Base-by-base conservation (phyloP, 2,329 filamentous ascomycete genomes). In the Scytalidium lignicola region DNA sequence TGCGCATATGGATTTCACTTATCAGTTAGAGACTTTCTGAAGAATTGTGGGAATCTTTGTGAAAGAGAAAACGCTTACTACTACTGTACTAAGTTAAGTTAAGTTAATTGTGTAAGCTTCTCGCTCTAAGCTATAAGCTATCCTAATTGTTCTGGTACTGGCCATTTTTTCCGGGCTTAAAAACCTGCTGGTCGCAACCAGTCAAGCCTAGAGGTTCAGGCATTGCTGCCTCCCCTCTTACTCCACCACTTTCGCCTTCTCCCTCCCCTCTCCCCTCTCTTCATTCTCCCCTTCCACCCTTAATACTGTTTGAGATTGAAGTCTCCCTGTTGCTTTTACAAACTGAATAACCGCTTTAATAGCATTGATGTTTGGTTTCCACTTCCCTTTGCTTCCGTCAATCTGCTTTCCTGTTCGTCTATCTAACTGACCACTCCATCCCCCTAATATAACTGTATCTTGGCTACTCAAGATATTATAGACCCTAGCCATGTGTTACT, bases 401-500 rank as follows among this genome's bases (percentile, higher is more conserved):
- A 46, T 23, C 19, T 46, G 44, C 44, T 17, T 46, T 22, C 44
- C 18, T 37, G 44, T 46, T 46, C 18, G 44, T 46, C 44, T 46
- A 17, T 41, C 28, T 21, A 46, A 29, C 18, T 23, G 44, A 37
- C 44, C 28, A 22, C 44, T 41, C 28, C 18, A 46, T 40, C 44
- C 28, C 10, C 44, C 44, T 46, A 46, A 46, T 26, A 26, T 26
- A 26, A 23, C 41, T 43, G 19, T 43, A 43, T 43, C 41, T 2
- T 18, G 41, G n/a, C 41, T 43, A 20, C 19, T 23, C 18, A 43
- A 23, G n/a, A 20, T 43, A 15, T 22, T 43, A 43, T 43, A 43
- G n/a, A 43, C 23, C 41, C 23, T 43, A n/a, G 19, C 41, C 41
- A 43, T 43, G 41, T 43, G 41, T 22, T 43, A 20, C 41, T 23